Conservation (phyloP, 2,329 filamentous ascomycete species). For the Fusarium liriodendri region DNA sequence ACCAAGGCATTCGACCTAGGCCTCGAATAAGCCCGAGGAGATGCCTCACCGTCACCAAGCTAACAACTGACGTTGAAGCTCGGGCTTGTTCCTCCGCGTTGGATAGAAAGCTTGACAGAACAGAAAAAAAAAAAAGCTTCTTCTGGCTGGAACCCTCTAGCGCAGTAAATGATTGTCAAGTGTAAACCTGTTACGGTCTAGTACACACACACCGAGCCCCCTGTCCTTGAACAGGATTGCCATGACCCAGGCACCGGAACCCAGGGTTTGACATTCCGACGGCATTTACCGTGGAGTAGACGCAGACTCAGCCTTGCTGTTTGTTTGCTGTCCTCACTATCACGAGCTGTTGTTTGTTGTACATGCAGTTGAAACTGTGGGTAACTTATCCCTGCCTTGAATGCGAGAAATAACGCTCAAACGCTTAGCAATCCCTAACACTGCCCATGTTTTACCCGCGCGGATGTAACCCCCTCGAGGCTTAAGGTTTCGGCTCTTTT, state of each 20-base stretch:
- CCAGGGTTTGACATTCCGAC: neutral
- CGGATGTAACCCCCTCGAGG: neutral
- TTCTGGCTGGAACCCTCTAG: neutral
- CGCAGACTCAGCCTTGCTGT: neutral
- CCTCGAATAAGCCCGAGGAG: neutral
- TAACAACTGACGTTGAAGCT: too few relatives aligned
- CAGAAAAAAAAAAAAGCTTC: neutral
- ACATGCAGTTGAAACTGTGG: neutral
- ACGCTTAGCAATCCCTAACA: neutral
- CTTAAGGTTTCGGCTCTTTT: constrained; percentile 1
- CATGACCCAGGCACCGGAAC: neutral
- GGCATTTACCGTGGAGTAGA: neutral
- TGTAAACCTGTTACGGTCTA: neutral
- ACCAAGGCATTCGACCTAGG: neutral
- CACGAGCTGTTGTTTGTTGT: neutral
- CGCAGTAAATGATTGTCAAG: neutral
- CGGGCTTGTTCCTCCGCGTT: neutral
- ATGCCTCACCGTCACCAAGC: neutral
- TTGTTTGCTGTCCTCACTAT: neutral
- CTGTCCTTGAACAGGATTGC: neutral
- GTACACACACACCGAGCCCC: neutral
- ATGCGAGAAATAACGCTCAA: neutral
- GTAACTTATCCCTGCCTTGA: neutral
- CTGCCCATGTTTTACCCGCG: neutral
- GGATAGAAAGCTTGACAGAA: neutral